Conservation (phyloP, 2,329 filamentous ascomycete genomes). For the Xylariomycetidae sp. region DNA sequence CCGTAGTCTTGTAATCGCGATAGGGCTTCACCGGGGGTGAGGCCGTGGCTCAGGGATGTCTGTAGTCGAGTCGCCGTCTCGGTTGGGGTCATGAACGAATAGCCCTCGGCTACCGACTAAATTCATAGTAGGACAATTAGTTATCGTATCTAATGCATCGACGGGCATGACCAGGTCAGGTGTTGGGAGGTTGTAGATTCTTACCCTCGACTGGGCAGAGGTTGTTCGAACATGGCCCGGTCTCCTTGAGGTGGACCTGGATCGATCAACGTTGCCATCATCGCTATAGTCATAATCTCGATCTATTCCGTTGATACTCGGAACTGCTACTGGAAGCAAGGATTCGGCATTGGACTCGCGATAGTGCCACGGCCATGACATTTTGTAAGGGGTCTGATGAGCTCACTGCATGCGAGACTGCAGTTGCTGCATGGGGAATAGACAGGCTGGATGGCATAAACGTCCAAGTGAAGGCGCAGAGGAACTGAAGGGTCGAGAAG, state of each 20-base stretch:
- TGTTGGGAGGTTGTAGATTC: constrained; percentile 3
- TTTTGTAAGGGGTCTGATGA: constrained; percentile 21
- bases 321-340: constrained; percentile 31
- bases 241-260: constrained; percentile 28
- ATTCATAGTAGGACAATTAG: background rate
- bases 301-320: constrained; percentile 26
- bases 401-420: constrained; percentile 14
- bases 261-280: constrained; percentile 25
- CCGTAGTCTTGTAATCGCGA: constrained; percentile 76
- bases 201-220: constrained; percentile 52
- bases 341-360: constrained; percentile 28
- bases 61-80: constrained; percentile 73
- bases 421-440: constrained; percentile 16
- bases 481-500: too few species aligned
- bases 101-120: constrained; percentile 55
- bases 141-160: constrained; percentile 5
- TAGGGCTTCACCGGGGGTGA: constrained; percentile 76
- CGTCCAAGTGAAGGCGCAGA: constrained; percentile 2
- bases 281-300: constrained; percentile 21
- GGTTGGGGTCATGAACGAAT: constrained; percentile 64
- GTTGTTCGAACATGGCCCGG: constrained; percentile 42
- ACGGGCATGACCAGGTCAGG: too few species aligned
- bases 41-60: constrained; percentile 78
- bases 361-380: constrained; percentile 34
- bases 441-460: constrained; percentile 10